Conservation (phyloP, 129 eudicot species). For the Flaveria sonorensis region DNA sequence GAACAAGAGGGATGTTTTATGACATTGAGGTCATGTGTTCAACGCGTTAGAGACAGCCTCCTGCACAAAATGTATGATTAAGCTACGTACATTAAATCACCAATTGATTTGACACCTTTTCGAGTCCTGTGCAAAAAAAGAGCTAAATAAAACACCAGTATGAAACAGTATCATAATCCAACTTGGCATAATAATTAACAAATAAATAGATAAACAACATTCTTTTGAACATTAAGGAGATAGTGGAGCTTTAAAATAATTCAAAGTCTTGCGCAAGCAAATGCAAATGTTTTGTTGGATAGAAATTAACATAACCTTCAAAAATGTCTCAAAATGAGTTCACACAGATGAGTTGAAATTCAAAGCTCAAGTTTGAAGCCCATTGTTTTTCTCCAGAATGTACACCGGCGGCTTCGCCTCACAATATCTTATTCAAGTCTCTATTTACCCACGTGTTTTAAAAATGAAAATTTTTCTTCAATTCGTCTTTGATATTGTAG, state of each 20-base stretch:
- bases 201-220: too few species aligned
- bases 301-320: background rate
- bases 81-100: too few species aligned
- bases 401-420: conserved; percentile 26
- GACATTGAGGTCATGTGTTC: too few species aligned
- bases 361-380: conserved; percentile 20
- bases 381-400: background rate
- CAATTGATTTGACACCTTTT: too few species aligned
- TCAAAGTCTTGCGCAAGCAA: conserved; percentile 13
- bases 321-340: background rate
- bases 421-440: conserved; percentile 11
- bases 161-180: too few species aligned
- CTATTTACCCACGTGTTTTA: conserved; percentile 23
- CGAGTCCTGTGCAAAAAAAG: too few species aligned
- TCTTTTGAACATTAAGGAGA: background rate
- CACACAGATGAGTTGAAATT: conserved; percentile 9
- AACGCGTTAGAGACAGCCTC: too few species aligned
- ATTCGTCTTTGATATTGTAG: conserved; percentile 4
- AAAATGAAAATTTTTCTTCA: background rate
- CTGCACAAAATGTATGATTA: too few species aligned
- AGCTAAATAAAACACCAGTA: too few species aligned
- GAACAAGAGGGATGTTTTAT: too few species aligned
- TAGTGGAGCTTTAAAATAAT: background rate
- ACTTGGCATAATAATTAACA: background rate
- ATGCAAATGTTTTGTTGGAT: conserved; percentile 4